phyloP scores from a whole-genome alignment of 495 filamentous ascomycete species.

The Coniosporium apollinis region DNA sequence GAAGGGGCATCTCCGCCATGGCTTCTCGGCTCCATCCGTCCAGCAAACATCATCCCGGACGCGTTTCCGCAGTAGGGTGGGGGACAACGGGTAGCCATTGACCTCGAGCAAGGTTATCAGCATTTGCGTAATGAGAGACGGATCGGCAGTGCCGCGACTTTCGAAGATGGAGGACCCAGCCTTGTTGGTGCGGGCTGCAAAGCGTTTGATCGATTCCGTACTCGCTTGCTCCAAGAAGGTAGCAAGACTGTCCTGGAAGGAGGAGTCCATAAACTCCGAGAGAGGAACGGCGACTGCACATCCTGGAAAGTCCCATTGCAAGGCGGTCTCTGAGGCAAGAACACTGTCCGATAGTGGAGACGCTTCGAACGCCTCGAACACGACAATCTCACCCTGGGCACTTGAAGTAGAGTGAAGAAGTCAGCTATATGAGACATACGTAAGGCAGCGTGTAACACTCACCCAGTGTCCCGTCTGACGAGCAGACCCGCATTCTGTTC shows the following conservation, averaged over 20 bases:
- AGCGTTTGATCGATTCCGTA: conserved; percentile 34
- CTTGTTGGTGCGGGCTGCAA: conserved; percentile 33
- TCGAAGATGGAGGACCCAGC: conserved; percentile 31
- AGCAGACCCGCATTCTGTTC: conserved; percentile 42
- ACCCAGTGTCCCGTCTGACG: conserved; percentile 26
- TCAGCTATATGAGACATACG: not conserved
- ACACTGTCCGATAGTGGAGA: conserved; percentile 33
- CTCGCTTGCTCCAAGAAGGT: conserved; percentile 42
- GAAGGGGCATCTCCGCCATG: conserved; percentile 39
- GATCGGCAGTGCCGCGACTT: conserved; percentile 36
- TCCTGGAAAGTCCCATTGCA: conserved; percentile 32
- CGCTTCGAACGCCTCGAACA: conserved; percentile 42
- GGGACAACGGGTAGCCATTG: conserved; percentile 23
- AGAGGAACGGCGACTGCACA: conserved; percentile 24
- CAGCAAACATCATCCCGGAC: conserved; percentile 38
- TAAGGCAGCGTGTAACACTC: conserved; percentile 13
- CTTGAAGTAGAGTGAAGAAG: not conserved
- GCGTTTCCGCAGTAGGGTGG: conserved; percentile 32
- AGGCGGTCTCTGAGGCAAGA: conserved; percentile 23
- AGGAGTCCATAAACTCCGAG: conserved; percentile 21
- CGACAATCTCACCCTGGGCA: conserved; percentile 11
- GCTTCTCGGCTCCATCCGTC: conserved; percentile 21
- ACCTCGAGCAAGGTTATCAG: conserved; percentile 40
- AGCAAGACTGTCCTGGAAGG: conserved; percentile 33
- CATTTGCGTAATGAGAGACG: conserved; percentile 35